Percentiles rank a stretch among this genome's conserved stretches.
Evolutionary conservation across 805 yeast species (phyloP).

Genomic region (Zygosaccharomyces kombuchaensis): DNA sequence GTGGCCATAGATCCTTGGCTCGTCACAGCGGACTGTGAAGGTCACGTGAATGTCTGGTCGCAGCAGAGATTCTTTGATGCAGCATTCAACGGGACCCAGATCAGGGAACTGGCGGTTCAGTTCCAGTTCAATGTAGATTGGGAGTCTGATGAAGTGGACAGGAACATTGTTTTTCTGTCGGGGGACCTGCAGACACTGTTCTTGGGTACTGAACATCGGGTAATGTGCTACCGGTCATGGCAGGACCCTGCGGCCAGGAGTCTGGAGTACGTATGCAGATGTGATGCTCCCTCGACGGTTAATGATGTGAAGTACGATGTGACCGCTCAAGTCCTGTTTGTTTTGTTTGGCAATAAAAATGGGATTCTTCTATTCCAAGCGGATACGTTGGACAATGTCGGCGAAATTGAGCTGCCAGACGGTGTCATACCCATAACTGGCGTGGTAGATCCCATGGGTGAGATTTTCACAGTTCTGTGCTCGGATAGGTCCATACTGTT

Average conservation of each 20-base stretch:
- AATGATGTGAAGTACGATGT: slow-evolving; percentile 30
- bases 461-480: slow-evolving; percentile 24
- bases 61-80: slow-evolving; percentile 26
- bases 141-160: slow-evolving; percentile 9
- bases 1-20: slow-evolving; percentile 14
- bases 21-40: slow-evolving; percentile 21
- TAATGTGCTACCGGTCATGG: slow-evolving; percentile 21
- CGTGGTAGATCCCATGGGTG: slow-evolving; percentile 29
- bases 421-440: slow-evolving; percentile 25
- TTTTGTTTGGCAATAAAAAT: slow-evolving; percentile 23
- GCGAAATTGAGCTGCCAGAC: slow-evolving; percentile 17
- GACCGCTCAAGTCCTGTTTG: slow-evolving; percentile 17
- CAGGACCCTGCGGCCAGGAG: slow-evolving; percentile 1
- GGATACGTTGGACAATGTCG: slow-evolving; percentile 11
- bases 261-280: slow-evolving; percentile 14
- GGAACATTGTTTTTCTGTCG: slow-evolving; percentile 16
- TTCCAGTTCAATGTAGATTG: slow-evolving; percentile 7
- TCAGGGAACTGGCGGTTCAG: slow-evolving; percentile 14
- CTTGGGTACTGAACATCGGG: slow-evolving; percentile 24
- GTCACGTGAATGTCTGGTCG: slow-evolving; percentile 30
- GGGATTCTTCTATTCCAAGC: slow-evolving; percentile 19
- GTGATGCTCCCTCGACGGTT: slow-evolving; percentile 21
- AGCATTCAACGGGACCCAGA: slow-evolving; percentile 26
- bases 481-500: slow-evolving; percentile 29
- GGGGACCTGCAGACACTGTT: slow-evolving; percentile 16